These are phyloP conservation scores for Boletus albobrunnescens DNA, from an alignment of 1,284 basidiomycete species.

Conservation along the genomic window DNA sequence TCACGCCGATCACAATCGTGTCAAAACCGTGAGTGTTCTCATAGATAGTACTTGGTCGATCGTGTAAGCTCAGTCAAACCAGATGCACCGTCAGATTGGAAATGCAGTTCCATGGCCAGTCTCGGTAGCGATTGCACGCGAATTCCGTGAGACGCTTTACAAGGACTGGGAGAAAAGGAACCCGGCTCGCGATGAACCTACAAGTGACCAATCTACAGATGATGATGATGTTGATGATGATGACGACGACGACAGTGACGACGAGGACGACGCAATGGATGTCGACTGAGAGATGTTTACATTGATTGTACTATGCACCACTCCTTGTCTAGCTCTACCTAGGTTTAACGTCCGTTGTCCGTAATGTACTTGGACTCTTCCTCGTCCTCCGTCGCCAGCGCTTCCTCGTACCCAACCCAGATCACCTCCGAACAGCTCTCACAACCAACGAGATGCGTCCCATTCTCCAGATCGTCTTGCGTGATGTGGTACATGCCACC, in stretches of 20 bases:
- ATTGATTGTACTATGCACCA: neutral
- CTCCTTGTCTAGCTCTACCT: no score
- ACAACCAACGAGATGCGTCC: conserved; percentile 64
- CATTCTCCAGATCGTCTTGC: conserved; percentile 57
- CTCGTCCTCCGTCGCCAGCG: conserved; percentile 12
- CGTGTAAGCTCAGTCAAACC: conserved; percentile 1
- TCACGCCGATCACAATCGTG: conserved; percentile 43
- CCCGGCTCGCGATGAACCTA: conserved; percentile 5
- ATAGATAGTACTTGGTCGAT: neutral
- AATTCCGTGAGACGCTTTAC: conserved; percentile 49
- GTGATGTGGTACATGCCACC: conserved; percentile 60
- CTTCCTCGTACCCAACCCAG: conserved; percentile 70
- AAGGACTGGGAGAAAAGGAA: conserved; percentile 43
- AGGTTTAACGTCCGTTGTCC: no score
- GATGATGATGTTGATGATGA: no score
- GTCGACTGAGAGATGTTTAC: conserved; percentile 22
- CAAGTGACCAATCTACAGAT: conserved; percentile 9
- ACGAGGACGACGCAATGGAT: no score
- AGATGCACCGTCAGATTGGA: conserved; percentile 76
- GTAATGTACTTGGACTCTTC: no score
- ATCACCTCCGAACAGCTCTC: conserved; percentile 70
- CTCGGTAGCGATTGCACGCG: conserved; percentile 56
- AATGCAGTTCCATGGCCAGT: conserved; percentile 71
- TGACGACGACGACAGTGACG: no score
- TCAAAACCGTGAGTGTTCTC: conserved; percentile 51